Base-by-base conservation (phyloP, 148 eudicot genomes). In the Gaultheria prostrata region DNA sequence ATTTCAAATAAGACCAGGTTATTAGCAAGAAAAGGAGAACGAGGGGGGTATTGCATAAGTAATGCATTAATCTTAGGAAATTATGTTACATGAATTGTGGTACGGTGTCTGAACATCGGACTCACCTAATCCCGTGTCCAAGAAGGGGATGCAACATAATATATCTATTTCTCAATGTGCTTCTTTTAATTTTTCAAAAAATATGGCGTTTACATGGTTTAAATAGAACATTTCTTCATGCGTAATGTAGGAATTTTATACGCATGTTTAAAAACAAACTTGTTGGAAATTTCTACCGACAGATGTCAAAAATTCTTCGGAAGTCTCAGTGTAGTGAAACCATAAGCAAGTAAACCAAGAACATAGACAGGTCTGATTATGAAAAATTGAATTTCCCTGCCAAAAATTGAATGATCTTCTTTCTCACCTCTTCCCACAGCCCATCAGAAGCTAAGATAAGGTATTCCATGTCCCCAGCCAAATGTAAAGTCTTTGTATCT, bases 361-460 rank as follows among this genome's bases (percentile, higher is more conserved):
- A 20, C 21, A 61, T 61, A 20, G n/a, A 2, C 76, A 14, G n/a
- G 80, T 50, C 18, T 3, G 13, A 11, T 73, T 21, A 20, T n/a
- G 2, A 15, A 77, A 13, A 77, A 28, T 50, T 49, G 32, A 77
- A 28, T 50, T 53, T 50, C 18, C 21, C 8, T 26, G 61, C 59
- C n/a, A 77, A 50, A 53, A 57, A 50, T 0, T 12, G 67, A 79
- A 51, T 65, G 30, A 48, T 80, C 33, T 50, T 69, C 49, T 81
- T 74, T 57, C 69, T 85, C 83, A 95, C 98, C 98, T 92, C 84
- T 53, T 94, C 98, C 98, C 98, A 95, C 33, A 95, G 88, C 67
- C 98, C 98, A 87, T 95, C 98, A 82, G 98, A 94, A 71, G 98
- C 98, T 83, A 95, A 85, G 35, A 95, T 84, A 51, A 95, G 91